These are phyloP conservation scores for Quercus agrifolia DNA, from an alignment of 306 rosid species.

Conservation along the genomic window DNA sequence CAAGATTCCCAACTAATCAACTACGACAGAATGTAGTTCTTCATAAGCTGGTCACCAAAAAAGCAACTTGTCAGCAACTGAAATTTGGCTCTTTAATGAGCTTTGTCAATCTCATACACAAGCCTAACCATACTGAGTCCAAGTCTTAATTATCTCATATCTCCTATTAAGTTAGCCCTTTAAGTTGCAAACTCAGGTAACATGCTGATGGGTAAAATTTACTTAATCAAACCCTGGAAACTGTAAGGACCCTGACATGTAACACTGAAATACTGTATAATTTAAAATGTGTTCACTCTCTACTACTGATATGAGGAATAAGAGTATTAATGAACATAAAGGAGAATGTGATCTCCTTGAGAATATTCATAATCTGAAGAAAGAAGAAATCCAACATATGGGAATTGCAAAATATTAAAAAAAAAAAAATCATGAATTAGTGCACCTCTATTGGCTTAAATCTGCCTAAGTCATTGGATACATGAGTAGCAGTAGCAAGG, in stretches of 20 bases:
- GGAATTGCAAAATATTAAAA: not conserved
- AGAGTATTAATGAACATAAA: not conserved
- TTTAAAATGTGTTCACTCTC: not conserved
- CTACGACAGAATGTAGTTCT: constrained; percentile 2
- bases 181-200: not conserved
- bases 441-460: not conserved
- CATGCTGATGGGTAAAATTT: constrained; percentile 3
- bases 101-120: not conserved
- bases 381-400: not conserved
- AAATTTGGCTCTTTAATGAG: constrained; percentile 18
- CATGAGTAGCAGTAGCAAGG: not conserved
- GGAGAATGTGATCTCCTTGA: not conserved
- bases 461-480: not conserved
- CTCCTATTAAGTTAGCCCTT: not conserved
- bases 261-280: not conserved
- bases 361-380: not conserved
- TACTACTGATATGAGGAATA: not conserved
- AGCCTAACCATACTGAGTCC: not conserved
- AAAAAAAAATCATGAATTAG: not conserved
- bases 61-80: not conserved
- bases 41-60: constrained; percentile 13
- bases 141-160: not conserved
- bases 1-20: constrained; percentile 1
- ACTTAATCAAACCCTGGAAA: not conserved
- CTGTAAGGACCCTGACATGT: not conserved